Evolutionary conservation across 2,329 filamentous ascomycete genomes (phyloP), one percentile per base, ranked within the genome.

Genomic region (Penicillium concentricum): DNA sequence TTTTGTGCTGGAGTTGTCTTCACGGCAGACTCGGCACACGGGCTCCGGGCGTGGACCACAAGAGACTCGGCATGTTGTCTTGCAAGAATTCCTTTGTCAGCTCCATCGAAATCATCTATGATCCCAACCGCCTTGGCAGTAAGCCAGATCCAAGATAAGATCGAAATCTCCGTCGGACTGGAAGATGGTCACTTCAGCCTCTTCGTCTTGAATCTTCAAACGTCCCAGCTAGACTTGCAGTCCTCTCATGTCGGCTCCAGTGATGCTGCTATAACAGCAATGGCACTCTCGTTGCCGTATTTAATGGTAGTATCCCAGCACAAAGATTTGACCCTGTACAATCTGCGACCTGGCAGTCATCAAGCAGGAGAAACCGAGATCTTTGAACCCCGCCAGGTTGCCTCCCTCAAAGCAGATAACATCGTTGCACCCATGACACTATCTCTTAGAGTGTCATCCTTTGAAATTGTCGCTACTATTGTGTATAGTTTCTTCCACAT

Each of bases 401-500:
- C 89, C 8, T 93, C 90, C 0, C 81, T 97, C 20, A 87, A 86
- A 69, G 95, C 92, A 12, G 87, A 91, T 67, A 92, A 88, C 3
- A 88, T 89, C 1, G 85, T 87, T 68, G 84, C 88, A 3, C 92
- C 92, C 1, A 78, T 95, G 10, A 90, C 91, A 0, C 76, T 96
- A n/a, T 93, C 91, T 0, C 84, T 97, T 37, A 85, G 92, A n/a
- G 83, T 81, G 26, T 85, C 85, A 15, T 71, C 83, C 0, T 77
- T 79, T 4, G 84, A 83, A 12, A 84, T 91, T 18, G 83, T 91
- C n/a, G 89, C 91, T 2, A 92, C 90, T 0, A 89, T 97, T 57
- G 92, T 91, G 1, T 97, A 96, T 71, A 90, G 90, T 0, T 86
- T 95, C 62, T 87, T 88, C 16, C 89, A 89, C 2, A 85, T 87